These are phyloP conservation scores for Pouteria glomerata DNA, from an alignment of 148 eudicot species.

Conservation along the genomic window DNA sequence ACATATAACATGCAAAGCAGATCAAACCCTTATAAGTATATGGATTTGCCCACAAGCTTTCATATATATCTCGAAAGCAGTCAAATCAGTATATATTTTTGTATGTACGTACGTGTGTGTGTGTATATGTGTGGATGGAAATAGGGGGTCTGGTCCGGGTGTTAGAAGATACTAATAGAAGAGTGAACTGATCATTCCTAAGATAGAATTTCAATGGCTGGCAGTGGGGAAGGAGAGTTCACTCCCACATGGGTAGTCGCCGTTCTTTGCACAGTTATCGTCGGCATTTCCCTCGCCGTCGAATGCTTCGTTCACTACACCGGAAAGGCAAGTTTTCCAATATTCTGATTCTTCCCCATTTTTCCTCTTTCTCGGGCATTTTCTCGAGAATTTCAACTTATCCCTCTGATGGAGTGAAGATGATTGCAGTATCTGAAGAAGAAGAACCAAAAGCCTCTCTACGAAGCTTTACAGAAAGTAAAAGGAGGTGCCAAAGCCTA, in stretches of 20 bases:
- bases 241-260: conserved; percentile 95
- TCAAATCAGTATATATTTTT: background rate
- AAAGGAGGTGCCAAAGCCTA: conserved; percentile 62
- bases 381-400: too few relatives aligned
- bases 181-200: background rate
- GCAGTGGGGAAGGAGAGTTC: conserved; percentile 35
- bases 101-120: background rate
- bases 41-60: too few relatives aligned
- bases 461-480: conserved; percentile 67
- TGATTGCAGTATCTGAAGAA: conserved; percentile 48
- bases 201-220: conserved; percentile 8
- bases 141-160: background rate
- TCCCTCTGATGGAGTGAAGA: too few relatives aligned
- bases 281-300: conserved; percentile 62
- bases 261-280: conserved; percentile 67
- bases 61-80: too few relatives aligned
- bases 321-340: conserved; percentile 42
- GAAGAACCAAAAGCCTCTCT: conserved; percentile 66
- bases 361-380: background rate
- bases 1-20: too few relatives aligned
- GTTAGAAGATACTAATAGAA: background rate
- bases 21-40: too few relatives aligned
- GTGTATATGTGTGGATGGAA: background rate
- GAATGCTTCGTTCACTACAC: conserved; percentile 61
- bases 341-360: too few relatives aligned